Base-by-base conservation (phyloP, 495 filamentous ascomycete species). In the Jackrogersella multiformis region DNA sequence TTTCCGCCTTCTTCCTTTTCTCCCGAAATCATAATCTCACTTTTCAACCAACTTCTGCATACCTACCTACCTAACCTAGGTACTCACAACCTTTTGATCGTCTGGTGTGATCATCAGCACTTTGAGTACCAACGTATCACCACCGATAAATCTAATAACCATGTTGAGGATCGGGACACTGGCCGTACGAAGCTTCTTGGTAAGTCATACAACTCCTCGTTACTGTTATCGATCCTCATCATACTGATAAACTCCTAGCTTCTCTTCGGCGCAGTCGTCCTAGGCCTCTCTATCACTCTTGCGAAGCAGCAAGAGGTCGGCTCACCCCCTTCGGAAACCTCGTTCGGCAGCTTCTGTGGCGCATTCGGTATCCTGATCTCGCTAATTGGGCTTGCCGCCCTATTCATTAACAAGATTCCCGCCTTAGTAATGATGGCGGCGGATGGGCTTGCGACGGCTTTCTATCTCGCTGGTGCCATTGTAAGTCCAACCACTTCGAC, bases 391-490 rank as follows among this genome's bases (percentile, higher is more conserved):
- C 32, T 80, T 28, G 71, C 67, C 1, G 68, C 78, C 1, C 38
- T 81, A 0, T 84, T 80, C 46, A 35, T 79, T 23, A 73, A 78
- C 8, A 67, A 74, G 5, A 72, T 85, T 7, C 76, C 79, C 2
- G 74, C 71, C 0, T 53, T 84, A 0, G 69, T 80, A 5, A 69
- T 76, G 4, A 67, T 82, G 44, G 75, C 58, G 0, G 64, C 83
- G 0, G 85, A 87, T 67, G 81, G 68, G 0, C 32, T 87, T 0
- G 72, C 79, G 0, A 61, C 69, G 0, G 51, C 85, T 13, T 75
- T 85, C 28, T 77, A 83, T 36, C 72, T 87, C 3, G 84, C 80
- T 10, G 84, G 80, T 30, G 86, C 79, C 16, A 80, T 86, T 53
- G 86, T 87, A 81, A 67, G 86, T 83, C 9, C 3, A 48, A 2